Evolutionary conservation across 2,329 filamentous ascomycete genomes (phyloP).

Genomic region (Amauroascus verrucosus): DNA sequence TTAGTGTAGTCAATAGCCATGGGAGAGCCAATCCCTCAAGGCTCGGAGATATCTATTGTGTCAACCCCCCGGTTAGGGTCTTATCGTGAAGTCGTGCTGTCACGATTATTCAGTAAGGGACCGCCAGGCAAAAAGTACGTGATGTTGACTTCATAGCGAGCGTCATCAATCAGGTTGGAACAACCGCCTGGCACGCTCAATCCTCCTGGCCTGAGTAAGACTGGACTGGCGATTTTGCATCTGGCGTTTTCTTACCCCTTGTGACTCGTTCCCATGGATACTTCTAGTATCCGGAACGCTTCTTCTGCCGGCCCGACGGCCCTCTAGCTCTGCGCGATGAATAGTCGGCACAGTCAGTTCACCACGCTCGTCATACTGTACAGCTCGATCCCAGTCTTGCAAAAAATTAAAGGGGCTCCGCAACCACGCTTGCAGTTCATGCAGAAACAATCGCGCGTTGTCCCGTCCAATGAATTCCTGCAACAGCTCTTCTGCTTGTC

Average conservation of each 20-base stretch:
- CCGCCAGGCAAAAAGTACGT: no score
- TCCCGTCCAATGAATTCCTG: slow-evolving; percentile 66
- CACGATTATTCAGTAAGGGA: no score
- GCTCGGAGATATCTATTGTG: no score
- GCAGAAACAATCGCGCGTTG: slow-evolving; percentile 65
- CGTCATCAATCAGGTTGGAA: slow-evolving; percentile 19
- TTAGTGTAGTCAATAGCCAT: no score
- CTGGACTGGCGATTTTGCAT: slow-evolving; percentile 15
- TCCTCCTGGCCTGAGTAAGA: slow-evolving; percentile 19
- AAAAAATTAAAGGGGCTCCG: slow-evolving; percentile 65
- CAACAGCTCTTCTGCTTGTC: slow-evolving; percentile 69
- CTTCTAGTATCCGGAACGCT: not conserved
- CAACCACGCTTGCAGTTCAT: slow-evolving; percentile 75
- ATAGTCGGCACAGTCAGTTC: not conserved
- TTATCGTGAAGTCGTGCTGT: no score
- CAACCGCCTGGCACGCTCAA: slow-evolving; percentile 25
- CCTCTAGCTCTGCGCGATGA: not conserved
- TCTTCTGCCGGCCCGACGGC: not conserved
- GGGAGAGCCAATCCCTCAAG: no score
- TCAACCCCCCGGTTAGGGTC: no score
- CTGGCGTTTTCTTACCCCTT: not conserved
- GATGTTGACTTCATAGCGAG: no score
- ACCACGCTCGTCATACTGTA: slow-evolving; percentile 52
- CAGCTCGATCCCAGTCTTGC: slow-evolving; percentile 67
- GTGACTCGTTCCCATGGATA: not conserved